Evolutionary conservation across 2,329 filamentous ascomycete genomes (phyloP).

Genomic region (Scytalidium lignicola): DNA sequence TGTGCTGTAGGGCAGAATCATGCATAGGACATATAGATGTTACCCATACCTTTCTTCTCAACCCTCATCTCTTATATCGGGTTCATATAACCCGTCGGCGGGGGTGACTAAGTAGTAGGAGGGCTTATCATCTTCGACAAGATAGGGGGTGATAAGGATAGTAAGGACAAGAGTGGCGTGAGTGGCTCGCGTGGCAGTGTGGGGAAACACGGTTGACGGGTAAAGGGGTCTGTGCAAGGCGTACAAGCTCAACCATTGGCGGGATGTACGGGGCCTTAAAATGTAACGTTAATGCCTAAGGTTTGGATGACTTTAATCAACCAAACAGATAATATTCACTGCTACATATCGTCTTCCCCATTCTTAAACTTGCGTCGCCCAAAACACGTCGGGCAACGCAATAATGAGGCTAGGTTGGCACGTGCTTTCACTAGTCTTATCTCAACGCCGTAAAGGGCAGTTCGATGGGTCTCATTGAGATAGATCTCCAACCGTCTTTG

Average conservation of each 20-base stretch:
- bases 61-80: constrained; percentile 12
- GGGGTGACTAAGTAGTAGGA: background rate
- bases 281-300: background rate
- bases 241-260: background rate
- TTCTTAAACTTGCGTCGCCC: background rate
- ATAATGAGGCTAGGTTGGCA: background rate
- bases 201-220: background rate
- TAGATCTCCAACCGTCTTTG: too few relatives aligned
- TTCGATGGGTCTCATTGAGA: too few relatives aligned
- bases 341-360: too few relatives aligned
- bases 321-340: too few relatives aligned
- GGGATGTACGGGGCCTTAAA: background rate
- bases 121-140: background rate
- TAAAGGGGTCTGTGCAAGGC: background rate
- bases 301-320: background rate
- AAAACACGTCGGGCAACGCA: background rate
- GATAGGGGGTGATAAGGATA: background rate
- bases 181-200: background rate
- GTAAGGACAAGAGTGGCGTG: too few relatives aligned
- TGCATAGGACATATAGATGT: too few relatives aligned
- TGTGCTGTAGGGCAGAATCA: background rate
- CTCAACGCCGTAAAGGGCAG: background rate
- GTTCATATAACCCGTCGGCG: background rate
- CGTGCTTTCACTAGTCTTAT: background rate
- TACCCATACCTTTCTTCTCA: constrained; percentile 9